Evolutionary conservation across 495 filamentous ascomycete genomes (phyloP), one percentile per base, ranked within the genome.

Genomic region (Penicillium tannophilum): DNA sequence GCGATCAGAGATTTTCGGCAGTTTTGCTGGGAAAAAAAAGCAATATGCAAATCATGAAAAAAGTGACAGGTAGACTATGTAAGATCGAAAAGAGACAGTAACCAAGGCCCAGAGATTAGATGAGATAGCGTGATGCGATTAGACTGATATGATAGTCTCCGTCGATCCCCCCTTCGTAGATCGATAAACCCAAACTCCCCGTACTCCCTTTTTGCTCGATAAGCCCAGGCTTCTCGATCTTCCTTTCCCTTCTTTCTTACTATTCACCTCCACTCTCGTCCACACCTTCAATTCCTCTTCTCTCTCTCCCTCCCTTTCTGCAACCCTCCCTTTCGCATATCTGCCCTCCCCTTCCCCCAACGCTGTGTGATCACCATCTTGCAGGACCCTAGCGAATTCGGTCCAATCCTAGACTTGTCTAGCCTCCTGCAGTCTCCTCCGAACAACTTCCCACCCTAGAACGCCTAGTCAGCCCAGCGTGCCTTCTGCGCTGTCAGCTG

Each of bases 91-190:
- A 39, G n/a, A 47, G 30, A 44, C 20, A 47, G n/a, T 54, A 42
- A 50, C 8, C 14, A 14, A 46, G 10, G 43, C 19, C 8, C 33
- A 46, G 30, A 64, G 60, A 68, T 61, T 65, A 68, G 59, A 66
- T 63, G 65, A 60, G 62, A 64, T 61, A 61, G 65, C 41, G 56
- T 43, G 50, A 53, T 45, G 33, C 10, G 33, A 36, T 36, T 36
- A 36, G 33, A 36, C 33, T 14, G 42, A 36, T 58, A 54, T 58
- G 63, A 64, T 68, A 68, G 59, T 56, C 59, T 56, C 16, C 62
- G 64, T 62, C 54, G 68, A 69, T 69, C 70, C 58, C 63, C 62
- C 65, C 56, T 64, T 62, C 65, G 67, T 65, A 67, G 67, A 70
- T 70, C 67, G 67, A 70, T 70, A 70, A 72, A 59, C 50, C 65